A percentile compares a stretch with the other conserved stretches of the same genome.
Evolutionary conservation across 352 stramenopile genomes (phyloP).

Genomic region (Pythium folliculosum): DNA sequence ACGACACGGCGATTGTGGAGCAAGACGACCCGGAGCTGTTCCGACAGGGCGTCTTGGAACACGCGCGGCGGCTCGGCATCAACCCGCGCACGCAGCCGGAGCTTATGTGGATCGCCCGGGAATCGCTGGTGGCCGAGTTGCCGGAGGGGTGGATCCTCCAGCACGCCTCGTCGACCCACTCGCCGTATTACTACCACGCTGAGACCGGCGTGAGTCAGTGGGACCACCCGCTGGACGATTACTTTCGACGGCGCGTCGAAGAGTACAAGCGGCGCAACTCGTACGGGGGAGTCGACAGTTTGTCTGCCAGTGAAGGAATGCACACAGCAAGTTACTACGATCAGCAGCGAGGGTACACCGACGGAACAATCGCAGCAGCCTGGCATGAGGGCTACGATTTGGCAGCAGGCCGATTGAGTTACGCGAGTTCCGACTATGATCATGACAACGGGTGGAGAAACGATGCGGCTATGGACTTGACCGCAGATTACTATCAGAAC

Average conservation of each 20-base stretch:
- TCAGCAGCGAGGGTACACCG: slow-evolving; percentile 4
- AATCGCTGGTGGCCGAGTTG: slow-evolving; percentile 75
- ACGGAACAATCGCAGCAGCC: background rate
- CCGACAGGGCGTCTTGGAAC: slow-evolving; percentile 70
- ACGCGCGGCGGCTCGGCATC: slow-evolving; percentile 69
- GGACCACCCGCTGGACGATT: slow-evolving; percentile 78
- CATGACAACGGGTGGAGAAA: background rate
- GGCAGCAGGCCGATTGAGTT: background rate
- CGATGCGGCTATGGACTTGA: background rate
- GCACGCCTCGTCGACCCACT: slow-evolving; percentile 53
- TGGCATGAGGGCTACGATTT: slow-evolving; percentile 17
- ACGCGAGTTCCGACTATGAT: slow-evolving; percentile 10
- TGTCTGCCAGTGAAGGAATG: slow-evolving; percentile 15
- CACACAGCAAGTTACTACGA: slow-evolving; percentile 42
- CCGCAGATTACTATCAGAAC: slow-evolving; percentile 2
- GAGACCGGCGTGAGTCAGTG: slow-evolving; percentile 75
- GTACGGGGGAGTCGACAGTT: slow-evolving; percentile 9
- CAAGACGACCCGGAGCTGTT: slow-evolving; percentile 68
- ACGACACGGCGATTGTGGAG: slow-evolving; percentile 61
- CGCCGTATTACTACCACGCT: slow-evolving; percentile 85
- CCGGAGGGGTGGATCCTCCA: slow-evolving; percentile 71
- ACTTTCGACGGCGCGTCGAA: slow-evolving; percentile 59
- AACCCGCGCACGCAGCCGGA: slow-evolving; percentile 54
- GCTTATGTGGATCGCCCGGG: slow-evolving; percentile 72
- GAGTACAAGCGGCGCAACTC: slow-evolving; percentile 43